phyloP scores from a whole-genome alignment of 768 basidiomycete species.

The Lactarius deliciosus region DNA sequence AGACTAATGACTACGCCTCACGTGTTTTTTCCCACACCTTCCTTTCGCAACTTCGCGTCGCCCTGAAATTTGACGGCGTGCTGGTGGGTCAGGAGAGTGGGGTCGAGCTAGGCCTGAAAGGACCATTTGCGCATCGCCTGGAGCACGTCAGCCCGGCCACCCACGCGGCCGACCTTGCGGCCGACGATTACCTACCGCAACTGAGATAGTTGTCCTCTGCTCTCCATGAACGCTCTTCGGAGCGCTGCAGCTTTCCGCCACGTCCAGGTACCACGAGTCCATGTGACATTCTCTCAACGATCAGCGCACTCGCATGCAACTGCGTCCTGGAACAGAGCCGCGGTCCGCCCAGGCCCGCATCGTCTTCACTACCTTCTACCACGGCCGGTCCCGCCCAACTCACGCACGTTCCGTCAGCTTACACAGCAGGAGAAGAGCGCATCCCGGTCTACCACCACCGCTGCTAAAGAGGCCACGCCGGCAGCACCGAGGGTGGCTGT shows the following conservation, averaged over 20 bases:
- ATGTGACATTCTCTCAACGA: not conserved
- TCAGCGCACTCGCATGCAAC: not conserved
- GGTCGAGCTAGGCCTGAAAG: no score
- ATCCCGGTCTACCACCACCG: not conserved
- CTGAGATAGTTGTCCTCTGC: not conserved
- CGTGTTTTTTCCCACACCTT: no score
- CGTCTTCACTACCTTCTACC: not conserved
- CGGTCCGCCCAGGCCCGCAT: conserved; percentile 15
- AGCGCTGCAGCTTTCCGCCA: not conserved
- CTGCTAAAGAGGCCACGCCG: not conserved
- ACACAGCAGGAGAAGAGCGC: conserved; percentile 12
- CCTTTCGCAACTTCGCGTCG: no score
- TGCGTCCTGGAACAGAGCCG: not conserved
- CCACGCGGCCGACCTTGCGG: no score
- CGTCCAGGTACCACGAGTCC: not conserved
- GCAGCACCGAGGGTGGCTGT: not conserved
- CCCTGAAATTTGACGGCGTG: no score
- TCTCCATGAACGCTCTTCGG: conserved; percentile 17
- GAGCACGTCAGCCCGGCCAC: no score
- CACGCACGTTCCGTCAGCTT: conserved; percentile 10
- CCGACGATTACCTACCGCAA: not conserved
- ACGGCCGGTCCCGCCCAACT: not conserved
- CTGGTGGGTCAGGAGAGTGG: no score
- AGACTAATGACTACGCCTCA: no score
- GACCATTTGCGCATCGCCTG: no score